Percentiles rank a stretch among this genome's conserved stretches.
Conservation (phyloP, 768 basidiomycete species). For the Suillus luteus region DNA sequence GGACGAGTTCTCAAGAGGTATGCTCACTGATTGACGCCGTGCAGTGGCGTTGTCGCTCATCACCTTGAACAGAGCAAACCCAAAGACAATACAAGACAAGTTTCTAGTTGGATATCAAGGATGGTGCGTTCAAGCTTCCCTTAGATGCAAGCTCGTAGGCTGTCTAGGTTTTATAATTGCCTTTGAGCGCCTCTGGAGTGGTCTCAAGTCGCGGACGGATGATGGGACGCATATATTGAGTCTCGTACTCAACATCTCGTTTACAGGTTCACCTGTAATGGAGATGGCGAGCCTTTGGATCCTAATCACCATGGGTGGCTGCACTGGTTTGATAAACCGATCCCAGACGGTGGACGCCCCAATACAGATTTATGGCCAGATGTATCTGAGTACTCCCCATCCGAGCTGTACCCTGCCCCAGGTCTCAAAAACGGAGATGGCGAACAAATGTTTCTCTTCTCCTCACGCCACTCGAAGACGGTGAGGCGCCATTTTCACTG, state of each 20-base stretch:
- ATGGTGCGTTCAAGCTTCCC: conserved; percentile 50
- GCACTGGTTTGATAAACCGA: conserved; percentile 77
- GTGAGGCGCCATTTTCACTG: conserved; percentile 60
- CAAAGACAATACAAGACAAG: conserved; percentile 81
- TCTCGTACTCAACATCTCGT: background rate
- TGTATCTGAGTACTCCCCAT: conserved; percentile 64
- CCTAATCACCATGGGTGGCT: conserved; percentile 85
- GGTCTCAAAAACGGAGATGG: conserved; percentile 61
- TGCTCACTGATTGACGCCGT: background rate
- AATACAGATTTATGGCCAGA: conserved; percentile 85
- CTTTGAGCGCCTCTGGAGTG: background rate
- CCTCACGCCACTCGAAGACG: conserved; percentile 73
- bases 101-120: conserved; percentile 87
- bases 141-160: background rate
- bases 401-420: conserved; percentile 70
- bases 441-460: conserved; percentile 71
- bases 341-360: conserved; percentile 67
- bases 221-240: background rate
- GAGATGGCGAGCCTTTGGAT: conserved; percentile 67
- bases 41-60: conserved; percentile 1
- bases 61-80: conserved; percentile 50
- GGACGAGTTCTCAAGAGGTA: conserved; percentile 17
- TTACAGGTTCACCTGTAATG: conserved; percentile 69
- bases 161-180: background rate
- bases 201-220: background rate